Percentiles rank a stretch among this genome's conserved stretches.
Conservation (phyloP, 805 yeast genomes). For the Blastobotrys muscicola region DNA sequence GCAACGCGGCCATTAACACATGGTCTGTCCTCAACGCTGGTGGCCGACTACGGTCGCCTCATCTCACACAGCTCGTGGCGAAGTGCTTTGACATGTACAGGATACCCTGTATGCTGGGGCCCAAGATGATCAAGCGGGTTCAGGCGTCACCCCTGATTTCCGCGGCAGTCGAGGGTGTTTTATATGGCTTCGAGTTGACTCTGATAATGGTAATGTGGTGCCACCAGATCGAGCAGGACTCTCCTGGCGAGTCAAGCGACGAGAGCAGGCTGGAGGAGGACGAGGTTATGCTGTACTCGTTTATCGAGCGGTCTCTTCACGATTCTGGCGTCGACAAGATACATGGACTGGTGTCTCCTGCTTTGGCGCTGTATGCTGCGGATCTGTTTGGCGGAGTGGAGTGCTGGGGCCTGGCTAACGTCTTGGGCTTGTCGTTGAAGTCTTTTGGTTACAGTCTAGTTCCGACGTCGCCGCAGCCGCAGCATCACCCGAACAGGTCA, state of each 20-base stretch:
- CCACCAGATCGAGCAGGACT: conserved; percentile 20
- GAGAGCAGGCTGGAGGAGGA: conserved; percentile 6
- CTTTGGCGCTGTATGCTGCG: conserved; percentile 21
- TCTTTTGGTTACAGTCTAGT: conserved; percentile 17
- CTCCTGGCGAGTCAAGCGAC: conserved; percentile 5
- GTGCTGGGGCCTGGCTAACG: conserved; percentile 21
- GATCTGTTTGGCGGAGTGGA: conserved; percentile 19
- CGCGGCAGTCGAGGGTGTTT: conserved; percentile 15
- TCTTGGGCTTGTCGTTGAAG: conserved; percentile 17
- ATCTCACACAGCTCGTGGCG: conserved; percentile 14
- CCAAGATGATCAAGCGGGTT: conserved; percentile 16
- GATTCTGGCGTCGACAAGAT: conserved; percentile 15
- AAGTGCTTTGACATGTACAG: conserved; percentile 20
- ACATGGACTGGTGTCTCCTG: conserved; percentile 17
- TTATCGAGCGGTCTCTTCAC: conserved; percentile 16
- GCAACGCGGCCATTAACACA: conserved; percentile 12
- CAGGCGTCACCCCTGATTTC: conserved; percentile 17
- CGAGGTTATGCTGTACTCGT: conserved; percentile 12
- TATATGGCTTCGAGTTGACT: conserved; percentile 19
- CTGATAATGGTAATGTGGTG: conserved; percentile 23
- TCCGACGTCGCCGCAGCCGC: neutral
- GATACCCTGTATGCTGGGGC: conserved; percentile 19
- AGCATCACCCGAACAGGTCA: too few relatives aligned
- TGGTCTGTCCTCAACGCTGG: conserved; percentile 6
- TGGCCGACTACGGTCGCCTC: conserved; percentile 10